phyloP scores from a whole-genome alignment of 2,329 filamentous ascomycete species.

The Coniochaeta prunicola region DNA sequence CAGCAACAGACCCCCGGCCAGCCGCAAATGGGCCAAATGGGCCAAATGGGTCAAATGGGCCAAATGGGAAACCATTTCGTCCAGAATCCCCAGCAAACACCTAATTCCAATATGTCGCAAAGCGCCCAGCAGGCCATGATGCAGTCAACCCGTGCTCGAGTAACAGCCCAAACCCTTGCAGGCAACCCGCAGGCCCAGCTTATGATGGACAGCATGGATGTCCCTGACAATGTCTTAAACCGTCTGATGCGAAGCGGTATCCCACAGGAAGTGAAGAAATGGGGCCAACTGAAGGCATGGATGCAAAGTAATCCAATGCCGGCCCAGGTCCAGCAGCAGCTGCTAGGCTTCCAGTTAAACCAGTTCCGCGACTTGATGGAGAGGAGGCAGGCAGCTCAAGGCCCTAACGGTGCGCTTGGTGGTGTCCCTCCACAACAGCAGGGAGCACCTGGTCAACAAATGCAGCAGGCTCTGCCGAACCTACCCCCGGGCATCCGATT shows the following conservation, averaged over 20 bases:
- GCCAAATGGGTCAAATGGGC: slow-evolving; percentile 9
- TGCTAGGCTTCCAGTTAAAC: slow-evolving; percentile 26
- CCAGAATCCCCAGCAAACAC: slow-evolving; percentile 8
- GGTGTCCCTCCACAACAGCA: slow-evolving; percentile 4
- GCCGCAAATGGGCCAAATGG: slow-evolving; percentile 11
- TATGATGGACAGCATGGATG: slow-evolving; percentile 41
- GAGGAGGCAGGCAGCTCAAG: slow-evolving; percentile 10
- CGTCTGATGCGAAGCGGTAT: slow-evolving; percentile 19
- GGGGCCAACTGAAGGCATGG: slow-evolving; percentile 38
- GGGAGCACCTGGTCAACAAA: slow-evolving; percentile 7
- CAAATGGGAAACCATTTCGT: slow-evolving; percentile 6
- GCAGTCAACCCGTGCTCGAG: slow-evolving; percentile 4
- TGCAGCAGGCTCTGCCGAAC: background rate
- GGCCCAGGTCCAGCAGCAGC: slow-evolving; percentile 21
- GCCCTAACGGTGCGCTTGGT: slow-evolving; percentile 16
- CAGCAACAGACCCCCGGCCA: slow-evolving; percentile 16
- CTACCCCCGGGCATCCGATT: background rate
- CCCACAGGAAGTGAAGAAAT: slow-evolving; percentile 39
- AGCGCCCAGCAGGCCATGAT: slow-evolving; percentile 5
- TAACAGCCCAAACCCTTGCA: slow-evolving; percentile 6
- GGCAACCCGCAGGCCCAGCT: slow-evolving; percentile 23
- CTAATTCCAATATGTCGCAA: slow-evolving; percentile 8
- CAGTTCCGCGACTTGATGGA: slow-evolving; percentile 27
- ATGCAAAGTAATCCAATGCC: slow-evolving; percentile 28
- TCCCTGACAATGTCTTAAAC: slow-evolving; percentile 29